Percentiles rank a stretch among this genome's conserved stretches.
These are phyloP conservation scores for Pachyrhizus erosus DNA, from an alignment of 306 rosid species.

Conservation along the genomic window DNA sequence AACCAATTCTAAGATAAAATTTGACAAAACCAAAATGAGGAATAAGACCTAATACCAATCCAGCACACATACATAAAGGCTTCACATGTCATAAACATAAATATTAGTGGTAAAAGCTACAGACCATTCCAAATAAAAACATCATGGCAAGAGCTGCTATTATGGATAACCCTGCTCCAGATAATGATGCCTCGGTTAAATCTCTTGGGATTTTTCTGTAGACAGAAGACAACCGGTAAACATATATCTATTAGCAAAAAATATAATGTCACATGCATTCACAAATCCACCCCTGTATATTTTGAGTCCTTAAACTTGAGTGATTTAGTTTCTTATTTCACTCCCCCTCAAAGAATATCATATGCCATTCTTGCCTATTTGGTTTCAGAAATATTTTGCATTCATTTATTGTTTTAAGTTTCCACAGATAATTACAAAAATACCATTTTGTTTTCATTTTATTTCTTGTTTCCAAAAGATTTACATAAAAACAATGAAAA, in stretches of 20 bases:
- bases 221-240: constrained; percentile 24
- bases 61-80: neutral
- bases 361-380: neutral
- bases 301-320: constrained; percentile 1
- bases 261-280: constrained; percentile 1
- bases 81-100: constrained; percentile 29
- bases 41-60: constrained; percentile 24
- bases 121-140: constrained; percentile 98
- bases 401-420: neutral
- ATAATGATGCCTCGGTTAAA: constrained; percentile 94
- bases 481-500: neutral
- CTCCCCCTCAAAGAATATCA: neutral
- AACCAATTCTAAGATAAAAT: neutral
- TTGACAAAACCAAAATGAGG: constrained; percentile 34
- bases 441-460: neutral
- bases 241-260: constrained; percentile 19
- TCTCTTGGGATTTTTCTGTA: constrained; percentile 98
- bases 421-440: neutral
- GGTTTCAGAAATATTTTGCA: neutral
- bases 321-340: constrained; percentile 16
- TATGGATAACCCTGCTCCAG: constrained; percentile 98
- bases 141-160: constrained; percentile 84
- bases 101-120: constrained; percentile 37
- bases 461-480: neutral
- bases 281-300: constrained; percentile 1